These are phyloP conservation scores for Picea mariana DNA, from an alignment of 83 land plant genomes.

Conservation along the genomic window DNA sequence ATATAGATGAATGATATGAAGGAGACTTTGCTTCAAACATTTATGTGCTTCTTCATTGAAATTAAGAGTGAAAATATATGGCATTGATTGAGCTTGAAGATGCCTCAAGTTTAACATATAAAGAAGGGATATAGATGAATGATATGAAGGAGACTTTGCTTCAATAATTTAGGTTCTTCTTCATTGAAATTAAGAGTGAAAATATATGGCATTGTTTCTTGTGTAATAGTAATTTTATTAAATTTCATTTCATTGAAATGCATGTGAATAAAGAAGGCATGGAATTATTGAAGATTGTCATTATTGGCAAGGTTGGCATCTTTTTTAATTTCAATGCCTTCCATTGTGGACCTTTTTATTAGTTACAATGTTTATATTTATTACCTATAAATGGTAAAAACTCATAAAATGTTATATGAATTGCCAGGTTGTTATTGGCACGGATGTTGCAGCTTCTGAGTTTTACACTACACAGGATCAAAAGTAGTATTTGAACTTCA, in stretches of 20 bases:
- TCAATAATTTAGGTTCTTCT: no score
- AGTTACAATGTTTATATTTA: background rate
- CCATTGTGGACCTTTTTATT: background rate
- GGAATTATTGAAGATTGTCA: conserved; percentile 90
- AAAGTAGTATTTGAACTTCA: no score
- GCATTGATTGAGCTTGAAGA: no score
- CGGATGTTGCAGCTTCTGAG: conserved; percentile 98
- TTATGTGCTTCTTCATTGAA: no score
- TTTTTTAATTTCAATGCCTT: background rate
- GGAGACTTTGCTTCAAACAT: no score
- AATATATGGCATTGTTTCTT: background rate
- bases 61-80: background rate
- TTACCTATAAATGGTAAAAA: background rate
- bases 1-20: no score
- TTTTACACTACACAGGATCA: conserved; percentile 50
- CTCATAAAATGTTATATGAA: background rate
- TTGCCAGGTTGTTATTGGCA: conserved; percentile 90
- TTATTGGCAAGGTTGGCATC: conserved; percentile 77
- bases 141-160: no score
- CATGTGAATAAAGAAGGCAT: conserved; percentile 97
- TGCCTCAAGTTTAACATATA: no score
- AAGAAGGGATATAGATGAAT: no score
- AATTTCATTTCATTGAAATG: background rate
- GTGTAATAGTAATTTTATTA: no score
- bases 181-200: no score